Conservation (phyloP, 495 filamentous ascomycete species). For the Penicillium subrubescens region DNA sequence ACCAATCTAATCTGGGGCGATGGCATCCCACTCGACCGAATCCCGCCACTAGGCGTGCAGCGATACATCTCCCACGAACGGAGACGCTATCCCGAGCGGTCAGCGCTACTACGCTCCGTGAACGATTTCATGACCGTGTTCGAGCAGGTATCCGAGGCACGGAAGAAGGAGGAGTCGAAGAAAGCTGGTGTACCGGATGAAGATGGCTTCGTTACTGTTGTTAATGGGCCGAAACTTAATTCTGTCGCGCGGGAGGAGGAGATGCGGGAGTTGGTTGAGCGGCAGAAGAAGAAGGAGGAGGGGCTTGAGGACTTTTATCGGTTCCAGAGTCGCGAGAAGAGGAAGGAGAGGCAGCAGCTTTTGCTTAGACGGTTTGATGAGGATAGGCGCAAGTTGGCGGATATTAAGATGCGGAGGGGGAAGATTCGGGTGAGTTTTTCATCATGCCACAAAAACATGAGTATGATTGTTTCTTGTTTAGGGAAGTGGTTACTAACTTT, state of each 20-base stretch:
- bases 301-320: slow-evolving; percentile 84
- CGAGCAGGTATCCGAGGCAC: slow-evolving; percentile 64
- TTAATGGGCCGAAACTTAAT: slow-evolving; percentile 69
- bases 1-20: slow-evolving; percentile 61
- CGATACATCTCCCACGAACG: slow-evolving; percentile 64
- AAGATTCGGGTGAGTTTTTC: slow-evolving; percentile 47
- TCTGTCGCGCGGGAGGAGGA: slow-evolving; percentile 74
- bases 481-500: neutral
- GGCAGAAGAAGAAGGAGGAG: slow-evolving; percentile 70
- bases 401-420: slow-evolving; percentile 53
- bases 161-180: slow-evolving; percentile 61
- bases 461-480: neutral
- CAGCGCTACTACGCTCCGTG: slow-evolving; percentile 64
- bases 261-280: slow-evolving; percentile 68
- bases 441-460: no score
- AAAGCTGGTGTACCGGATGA: slow-evolving; percentile 80
- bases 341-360: slow-evolving; percentile 76
- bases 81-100: slow-evolving; percentile 67
- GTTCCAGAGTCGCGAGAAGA: slow-evolving; percentile 88
- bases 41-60: slow-evolving; percentile 58
- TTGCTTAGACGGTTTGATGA: slow-evolving; percentile 58
- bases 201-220: slow-evolving; percentile 94
- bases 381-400: slow-evolving; percentile 55
- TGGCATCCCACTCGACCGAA: slow-evolving; percentile 49
- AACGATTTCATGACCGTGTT: slow-evolving; percentile 83